A percentile compares a stretch with the other conserved stretches of the same genome.
Conservation (phyloP, 306 rosid genomes). For the Castanea sativa region DNA sequence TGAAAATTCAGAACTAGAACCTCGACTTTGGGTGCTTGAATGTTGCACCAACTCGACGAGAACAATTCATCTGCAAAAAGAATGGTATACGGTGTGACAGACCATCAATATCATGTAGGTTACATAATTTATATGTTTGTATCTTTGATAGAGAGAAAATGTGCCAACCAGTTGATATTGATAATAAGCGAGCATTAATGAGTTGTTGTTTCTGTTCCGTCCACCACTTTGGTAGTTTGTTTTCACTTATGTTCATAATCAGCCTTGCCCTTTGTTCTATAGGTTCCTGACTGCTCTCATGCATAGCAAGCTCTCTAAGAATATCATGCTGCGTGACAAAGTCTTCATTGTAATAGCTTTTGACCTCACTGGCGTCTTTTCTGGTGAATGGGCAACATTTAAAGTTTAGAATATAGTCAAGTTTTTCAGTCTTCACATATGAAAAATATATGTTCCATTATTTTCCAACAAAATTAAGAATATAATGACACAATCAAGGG, state of each 20-base stretch:
- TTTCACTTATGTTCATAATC: slow-evolving; percentile 40
- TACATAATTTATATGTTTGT: not conserved
- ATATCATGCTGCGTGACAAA: slow-evolving; percentile 51
- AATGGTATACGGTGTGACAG: not conserved
- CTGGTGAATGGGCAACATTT: slow-evolving; percentile 32
- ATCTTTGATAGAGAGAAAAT: slow-evolving; percentile 1
- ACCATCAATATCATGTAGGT: not conserved
- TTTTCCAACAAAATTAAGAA: not conserved
- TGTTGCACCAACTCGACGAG: slow-evolving; percentile 43
- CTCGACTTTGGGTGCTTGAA: slow-evolving; percentile 45
- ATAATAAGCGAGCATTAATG: slow-evolving; percentile 29
- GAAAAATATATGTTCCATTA: not conserved
- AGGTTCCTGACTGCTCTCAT: slow-evolving; percentile 16
- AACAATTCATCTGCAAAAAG: slow-evolving; percentile 50
- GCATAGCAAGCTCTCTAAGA: slow-evolving; percentile 64
- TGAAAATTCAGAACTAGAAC: slow-evolving; percentile 55
- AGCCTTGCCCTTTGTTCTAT: slow-evolving; percentile 41
- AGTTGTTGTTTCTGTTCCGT: slow-evolving; percentile 26
- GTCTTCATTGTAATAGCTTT: slow-evolving; percentile 52
- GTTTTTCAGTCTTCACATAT: not conserved
- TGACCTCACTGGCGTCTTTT: slow-evolving; percentile 38
- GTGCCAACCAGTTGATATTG: slow-evolving; percentile 65
- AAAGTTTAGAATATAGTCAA: not conserved
- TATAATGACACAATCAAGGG: too few relatives aligned
- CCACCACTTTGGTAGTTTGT: slow-evolving; percentile 54